Percentiles rank a stretch among this genome's conserved stretches.
Conservation (phyloP, 495 filamentous ascomycete genomes). For the Penicillium cosmopolitanum region DNA sequence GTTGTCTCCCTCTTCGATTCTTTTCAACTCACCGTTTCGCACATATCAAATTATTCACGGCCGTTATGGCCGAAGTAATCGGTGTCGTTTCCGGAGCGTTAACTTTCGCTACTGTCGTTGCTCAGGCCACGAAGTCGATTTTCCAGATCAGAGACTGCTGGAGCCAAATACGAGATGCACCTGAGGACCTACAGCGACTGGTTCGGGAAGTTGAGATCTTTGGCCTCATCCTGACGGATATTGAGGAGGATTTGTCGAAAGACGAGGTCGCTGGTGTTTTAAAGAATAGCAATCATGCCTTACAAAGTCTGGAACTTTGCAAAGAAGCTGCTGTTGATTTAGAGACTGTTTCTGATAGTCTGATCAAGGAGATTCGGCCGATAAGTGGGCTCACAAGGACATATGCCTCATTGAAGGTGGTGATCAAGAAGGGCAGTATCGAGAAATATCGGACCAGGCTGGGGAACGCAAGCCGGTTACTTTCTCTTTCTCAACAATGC, state of each 20-base stretch:
- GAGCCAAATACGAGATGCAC: conserved; percentile 11
- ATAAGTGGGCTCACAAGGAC: not conserved
- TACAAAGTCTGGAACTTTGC: conserved; percentile 9
- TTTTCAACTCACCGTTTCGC: not conserved
- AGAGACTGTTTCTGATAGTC: conserved; percentile 1
- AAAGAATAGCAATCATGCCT: conserved; percentile 3
- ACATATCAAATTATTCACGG: too few species aligned
- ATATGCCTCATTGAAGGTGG: conserved; percentile 4
- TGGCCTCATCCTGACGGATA: conserved; percentile 5
- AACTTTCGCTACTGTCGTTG: conserved; percentile 18
- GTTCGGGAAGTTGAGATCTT: conserved; percentile 5
- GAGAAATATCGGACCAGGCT: conserved; percentile 11
- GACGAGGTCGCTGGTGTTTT: not conserved
- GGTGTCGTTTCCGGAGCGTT: conserved; percentile 15
- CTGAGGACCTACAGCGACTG: conserved; percentile 10
- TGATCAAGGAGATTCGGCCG: not conserved
- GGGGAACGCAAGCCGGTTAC: not conserved
- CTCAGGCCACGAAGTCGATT: conserved; percentile 15
- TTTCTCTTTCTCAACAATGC: conserved; percentile 16
- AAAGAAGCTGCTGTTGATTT: conserved; percentile 9
- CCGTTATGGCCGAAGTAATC: conserved; percentile 17
- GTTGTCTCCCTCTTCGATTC: not conserved
- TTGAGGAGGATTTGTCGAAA: conserved; percentile 8
- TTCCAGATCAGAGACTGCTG: conserved; percentile 14
- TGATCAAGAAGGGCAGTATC: conserved; percentile 7